A percentile compares a stretch with the other conserved stretches of the same genome.
phyloP scores from a whole-genome alignment of 768 basidiomycete genomes.

The Mycena epipterygia region DNA sequence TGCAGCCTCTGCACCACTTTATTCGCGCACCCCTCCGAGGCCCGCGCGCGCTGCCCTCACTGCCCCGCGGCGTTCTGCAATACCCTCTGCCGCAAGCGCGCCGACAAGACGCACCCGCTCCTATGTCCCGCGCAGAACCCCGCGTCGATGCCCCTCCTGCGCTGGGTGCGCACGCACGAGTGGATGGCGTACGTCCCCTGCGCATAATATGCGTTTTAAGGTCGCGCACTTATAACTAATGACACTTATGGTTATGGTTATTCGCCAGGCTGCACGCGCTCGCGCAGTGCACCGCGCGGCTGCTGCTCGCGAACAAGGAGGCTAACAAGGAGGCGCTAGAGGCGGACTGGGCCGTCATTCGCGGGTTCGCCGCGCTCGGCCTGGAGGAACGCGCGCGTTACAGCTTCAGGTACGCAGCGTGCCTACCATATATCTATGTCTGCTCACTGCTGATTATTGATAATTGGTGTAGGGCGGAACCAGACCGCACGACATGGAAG shows the following conservation, averaged over 20 bases:
- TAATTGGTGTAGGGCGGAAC: slow-evolving; percentile 59
- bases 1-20: slow-evolving; percentile 85
- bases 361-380: slow-evolving; percentile 78
- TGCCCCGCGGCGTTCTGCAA: slow-evolving; percentile 86
- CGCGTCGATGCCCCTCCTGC: slow-evolving; percentile 69
- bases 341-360: slow-evolving; percentile 68
- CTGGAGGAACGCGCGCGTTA: slow-evolving; percentile 77
- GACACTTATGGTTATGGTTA: no score
- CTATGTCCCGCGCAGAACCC: slow-evolving; percentile 86
- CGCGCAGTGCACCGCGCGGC: slow-evolving; percentile 72
- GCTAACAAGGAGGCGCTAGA: slow-evolving; percentile 57
- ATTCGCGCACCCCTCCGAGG: slow-evolving; percentile 55
- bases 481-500: slow-evolving; percentile 77
- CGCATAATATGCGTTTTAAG: no score
- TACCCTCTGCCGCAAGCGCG: slow-evolving; percentile 79
- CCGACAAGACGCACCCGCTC: slow-evolving; percentile 74
- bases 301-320: slow-evolving; percentile 70
- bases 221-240: no score
- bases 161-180: slow-evolving; percentile 67
- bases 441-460: not conserved
- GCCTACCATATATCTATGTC: not conserved
- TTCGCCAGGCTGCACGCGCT: slow-evolving; percentile 85
- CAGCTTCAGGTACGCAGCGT: slow-evolving; percentile 54
- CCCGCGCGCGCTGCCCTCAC: slow-evolving; percentile 58
- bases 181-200: slow-evolving; percentile 79